Conservation (phyloP, 1,284 basidiomycete genomes). For the Ustilago shanxiensis region DNA sequence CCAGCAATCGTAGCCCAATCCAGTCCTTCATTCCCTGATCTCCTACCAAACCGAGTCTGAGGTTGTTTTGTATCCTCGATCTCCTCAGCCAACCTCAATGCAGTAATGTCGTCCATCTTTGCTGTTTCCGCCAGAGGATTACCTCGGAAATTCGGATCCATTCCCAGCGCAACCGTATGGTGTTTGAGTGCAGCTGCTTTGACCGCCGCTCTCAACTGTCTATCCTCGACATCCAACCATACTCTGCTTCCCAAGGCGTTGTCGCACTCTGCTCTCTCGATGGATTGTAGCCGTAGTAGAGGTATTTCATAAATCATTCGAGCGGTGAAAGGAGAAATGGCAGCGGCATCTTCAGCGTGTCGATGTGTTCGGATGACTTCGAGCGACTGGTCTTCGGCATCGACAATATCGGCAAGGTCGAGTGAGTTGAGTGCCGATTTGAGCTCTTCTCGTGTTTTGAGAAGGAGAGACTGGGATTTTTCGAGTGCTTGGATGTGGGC, state of each 20-base stretch:
- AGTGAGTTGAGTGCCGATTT: slow-evolving; percentile 35
- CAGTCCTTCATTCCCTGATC: slow-evolving; percentile 1
- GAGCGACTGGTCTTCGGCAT: slow-evolving; percentile 49
- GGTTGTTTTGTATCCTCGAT: slow-evolving; percentile 20
- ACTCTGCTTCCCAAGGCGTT: slow-evolving; percentile 26
- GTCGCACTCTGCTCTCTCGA: slow-evolving; percentile 46
- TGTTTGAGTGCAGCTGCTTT: slow-evolving; percentile 33
- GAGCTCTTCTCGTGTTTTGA: slow-evolving; percentile 38
- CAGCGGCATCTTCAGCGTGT: slow-evolving; percentile 18
- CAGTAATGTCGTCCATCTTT: slow-evolving; percentile 22
- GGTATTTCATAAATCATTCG: slow-evolving; percentile 34
- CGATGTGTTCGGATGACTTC: slow-evolving; percentile 34
- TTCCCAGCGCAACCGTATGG: slow-evolving; percentile 14
- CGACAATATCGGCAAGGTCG: slow-evolving; percentile 43
- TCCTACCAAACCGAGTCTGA: neutral
- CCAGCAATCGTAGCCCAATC: slow-evolving; percentile 42
- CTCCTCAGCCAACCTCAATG: slow-evolving; percentile 29
- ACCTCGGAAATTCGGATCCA: slow-evolving; percentile 15
- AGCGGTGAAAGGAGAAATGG: slow-evolving; percentile 24
- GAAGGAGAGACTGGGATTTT: slow-evolving; percentile 3
- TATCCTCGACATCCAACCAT: slow-evolving; percentile 40
- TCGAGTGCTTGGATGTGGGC: slow-evolving; percentile 25
- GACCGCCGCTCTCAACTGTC: slow-evolving; percentile 28
- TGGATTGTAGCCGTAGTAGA: slow-evolving; percentile 36
- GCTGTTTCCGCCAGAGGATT: slow-evolving; percentile 29